phyloP scores from a whole-genome alignment of 805 yeast genomes.

The Sugiyamaella marilandica region DNA sequence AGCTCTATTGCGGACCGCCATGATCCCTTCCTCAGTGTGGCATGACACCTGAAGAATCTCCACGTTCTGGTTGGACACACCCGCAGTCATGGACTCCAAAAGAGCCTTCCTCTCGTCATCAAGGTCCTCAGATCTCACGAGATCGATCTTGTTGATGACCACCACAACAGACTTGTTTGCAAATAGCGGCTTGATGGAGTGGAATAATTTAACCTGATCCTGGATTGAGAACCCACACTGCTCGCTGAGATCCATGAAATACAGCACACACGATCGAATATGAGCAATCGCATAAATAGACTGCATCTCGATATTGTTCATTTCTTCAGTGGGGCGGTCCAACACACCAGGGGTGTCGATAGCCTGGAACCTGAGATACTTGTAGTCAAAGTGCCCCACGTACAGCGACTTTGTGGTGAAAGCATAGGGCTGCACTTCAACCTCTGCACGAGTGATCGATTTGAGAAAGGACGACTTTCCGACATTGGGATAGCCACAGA shows the following conservation, averaged over 20 bases:
- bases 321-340: slow-evolving; percentile 98
- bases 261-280: slow-evolving; percentile 90
- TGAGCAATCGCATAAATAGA: slow-evolving; percentile 98
- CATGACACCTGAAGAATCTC: slow-evolving; percentile 93
- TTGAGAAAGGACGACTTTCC: slow-evolving; percentile 95
- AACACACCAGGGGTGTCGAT: slow-evolving; percentile 98
- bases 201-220: slow-evolving; percentile 95
- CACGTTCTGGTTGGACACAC: slow-evolving; percentile 54
- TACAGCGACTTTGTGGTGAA: slow-evolving; percentile 96
- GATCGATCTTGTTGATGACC: slow-evolving; percentile 92
- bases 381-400: slow-evolving; percentile 98
- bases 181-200: slow-evolving; percentile 93
- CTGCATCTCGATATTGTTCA: slow-evolving; percentile 99
- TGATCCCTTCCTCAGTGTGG: slow-evolving; percentile 87
- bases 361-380: slow-evolving; percentile 95
- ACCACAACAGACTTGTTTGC: slow-evolving; percentile 96
- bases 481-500: slow-evolving; percentile 98
- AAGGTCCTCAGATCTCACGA: slow-evolving; percentile 78
- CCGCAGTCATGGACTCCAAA: slow-evolving; percentile 51
- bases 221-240: slow-evolving; percentile 98
- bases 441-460: slow-evolving; percentile 95
- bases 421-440: slow-evolving; percentile 98
- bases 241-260: slow-evolving; percentile 97
- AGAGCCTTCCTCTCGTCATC: slow-evolving; percentile 68
- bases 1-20: slow-evolving; percentile 94